Conservation (phyloP, 2,329 filamentous ascomycete species). For the Phialophora chinensis region DNA sequence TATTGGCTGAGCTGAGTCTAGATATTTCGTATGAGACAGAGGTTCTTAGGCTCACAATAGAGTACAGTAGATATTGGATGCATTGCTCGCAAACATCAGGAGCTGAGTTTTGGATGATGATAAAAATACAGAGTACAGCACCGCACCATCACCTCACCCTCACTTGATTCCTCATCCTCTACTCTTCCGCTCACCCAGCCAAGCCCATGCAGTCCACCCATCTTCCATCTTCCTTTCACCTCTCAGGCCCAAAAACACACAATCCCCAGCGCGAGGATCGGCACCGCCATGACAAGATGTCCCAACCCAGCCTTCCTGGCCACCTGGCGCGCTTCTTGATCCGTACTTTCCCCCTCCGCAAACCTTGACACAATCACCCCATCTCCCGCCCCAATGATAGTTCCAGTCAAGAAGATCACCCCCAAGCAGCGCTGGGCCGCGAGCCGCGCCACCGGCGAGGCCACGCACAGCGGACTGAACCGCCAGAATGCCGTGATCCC, state of each 20-base stretch:
- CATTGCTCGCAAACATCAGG: no score
- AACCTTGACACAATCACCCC: constrained; percentile 1
- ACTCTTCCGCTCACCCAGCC: no score
- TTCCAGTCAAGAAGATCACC: constrained; percentile 12
- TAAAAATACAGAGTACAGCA: no score
- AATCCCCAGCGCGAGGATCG: constrained; percentile 10
- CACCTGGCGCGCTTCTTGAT: constrained; percentile 3
- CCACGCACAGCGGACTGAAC: constrained; percentile 11
- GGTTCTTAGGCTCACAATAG: no score
- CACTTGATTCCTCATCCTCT: no score
- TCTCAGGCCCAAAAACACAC: constrained; percentile 6
- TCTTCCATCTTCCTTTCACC: background rate
- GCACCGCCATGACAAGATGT: constrained; percentile 13
- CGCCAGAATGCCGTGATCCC: constrained; percentile 12
- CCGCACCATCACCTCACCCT: no score
- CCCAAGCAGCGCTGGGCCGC: constrained; percentile 10
- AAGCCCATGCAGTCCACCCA: no score
- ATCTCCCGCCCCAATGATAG: constrained; percentile 5
- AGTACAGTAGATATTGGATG: no score
- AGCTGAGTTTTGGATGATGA: no score
- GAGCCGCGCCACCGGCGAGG: constrained; percentile 4
- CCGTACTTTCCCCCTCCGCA: background rate
- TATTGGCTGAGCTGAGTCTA: no score
- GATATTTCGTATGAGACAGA: no score
- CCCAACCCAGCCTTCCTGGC: constrained; percentile 6